phyloP scores from a whole-genome alignment of 169 alveolate species.

The Plasmodium chabaudi region DNA sequence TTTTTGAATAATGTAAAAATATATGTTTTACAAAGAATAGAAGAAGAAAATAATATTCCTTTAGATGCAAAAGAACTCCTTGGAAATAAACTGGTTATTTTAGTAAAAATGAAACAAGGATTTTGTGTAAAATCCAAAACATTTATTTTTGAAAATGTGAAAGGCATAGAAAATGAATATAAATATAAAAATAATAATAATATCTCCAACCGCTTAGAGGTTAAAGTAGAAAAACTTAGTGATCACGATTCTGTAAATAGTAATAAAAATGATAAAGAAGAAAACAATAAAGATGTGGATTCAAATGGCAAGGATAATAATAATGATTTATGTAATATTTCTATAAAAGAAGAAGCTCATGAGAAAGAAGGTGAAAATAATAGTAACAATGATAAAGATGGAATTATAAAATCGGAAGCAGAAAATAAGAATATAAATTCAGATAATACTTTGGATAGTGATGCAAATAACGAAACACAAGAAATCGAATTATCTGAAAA shows the following conservation, averaged over 20 bases:
- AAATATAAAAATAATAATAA: slow-evolving; percentile 13
- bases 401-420: background rate
- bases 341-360: background rate
- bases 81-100: slow-evolving; percentile 36
- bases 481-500: slow-evolving; percentile 9
- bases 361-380: background rate
- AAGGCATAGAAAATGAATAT: slow-evolving; percentile 30
- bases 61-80: background rate
- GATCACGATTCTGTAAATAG: slow-evolving; percentile 20
- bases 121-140: slow-evolving; percentile 48
- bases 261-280: background rate
- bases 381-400: background rate
- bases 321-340: background rate
- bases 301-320: background rate
- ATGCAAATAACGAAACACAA: slow-evolving; percentile 8
- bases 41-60: slow-evolving; percentile 31
- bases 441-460: background rate
- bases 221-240: background rate
- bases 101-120: slow-evolving; percentile 39
- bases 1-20: slow-evolving; percentile 66
- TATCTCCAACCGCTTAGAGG: background rate
- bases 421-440: slow-evolving; percentile 5
- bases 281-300: background rate
- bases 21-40: slow-evolving; percentile 37
- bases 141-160: slow-evolving; percentile 44